Conservation (phyloP, 139 green algal genomes). For the Tetraselmis chui region DNA sequence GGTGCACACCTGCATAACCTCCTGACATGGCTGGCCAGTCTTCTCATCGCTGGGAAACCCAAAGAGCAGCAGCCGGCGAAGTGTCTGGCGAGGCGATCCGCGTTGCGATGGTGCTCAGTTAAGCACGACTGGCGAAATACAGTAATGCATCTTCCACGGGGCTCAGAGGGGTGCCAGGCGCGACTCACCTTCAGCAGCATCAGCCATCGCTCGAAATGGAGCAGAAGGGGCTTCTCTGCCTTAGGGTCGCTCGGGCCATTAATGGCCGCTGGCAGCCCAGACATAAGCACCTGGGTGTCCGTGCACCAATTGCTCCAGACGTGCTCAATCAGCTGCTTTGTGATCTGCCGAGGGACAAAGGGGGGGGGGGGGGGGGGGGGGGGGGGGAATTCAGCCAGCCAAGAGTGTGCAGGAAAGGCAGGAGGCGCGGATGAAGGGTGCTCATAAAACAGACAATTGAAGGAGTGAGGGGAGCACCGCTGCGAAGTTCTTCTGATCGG, state of each 20-base stretch:
- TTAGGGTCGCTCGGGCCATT: background rate
- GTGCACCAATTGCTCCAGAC: conserved; percentile 65
- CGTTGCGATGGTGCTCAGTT: too few species aligned
- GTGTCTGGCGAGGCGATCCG: too few species aligned
- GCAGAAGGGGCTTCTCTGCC: conserved; percentile 28
- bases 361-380: too few species aligned
- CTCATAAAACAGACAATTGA: too few species aligned
- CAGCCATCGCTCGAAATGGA: conserved; percentile 79
- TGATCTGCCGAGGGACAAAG: conserved; percentile 38
- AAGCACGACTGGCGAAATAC: too few species aligned
- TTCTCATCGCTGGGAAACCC: conserved; percentile 65
- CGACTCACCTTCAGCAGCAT: conserved; percentile 78
- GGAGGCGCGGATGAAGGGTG: too few species aligned
- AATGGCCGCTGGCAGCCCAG: conserved; percentile 29
- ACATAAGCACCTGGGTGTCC: conserved; percentile 50
- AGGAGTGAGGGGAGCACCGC: conserved; percentile 38
- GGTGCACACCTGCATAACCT: background rate
- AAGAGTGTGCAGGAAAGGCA: background rate
- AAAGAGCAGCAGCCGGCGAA: conserved; percentile 76
- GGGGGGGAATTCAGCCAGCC: too few species aligned
- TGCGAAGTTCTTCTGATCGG: conserved; percentile 81
- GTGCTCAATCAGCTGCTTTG: conserved; percentile 53
- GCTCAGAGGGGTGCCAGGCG: too few species aligned
- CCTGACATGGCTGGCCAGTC: conserved; percentile 13
- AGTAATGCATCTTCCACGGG: too few species aligned